Evolutionary conservation across 2,329 filamentous ascomycete species (phyloP).

Genomic region (Achaetomium macrosporum): DNA sequence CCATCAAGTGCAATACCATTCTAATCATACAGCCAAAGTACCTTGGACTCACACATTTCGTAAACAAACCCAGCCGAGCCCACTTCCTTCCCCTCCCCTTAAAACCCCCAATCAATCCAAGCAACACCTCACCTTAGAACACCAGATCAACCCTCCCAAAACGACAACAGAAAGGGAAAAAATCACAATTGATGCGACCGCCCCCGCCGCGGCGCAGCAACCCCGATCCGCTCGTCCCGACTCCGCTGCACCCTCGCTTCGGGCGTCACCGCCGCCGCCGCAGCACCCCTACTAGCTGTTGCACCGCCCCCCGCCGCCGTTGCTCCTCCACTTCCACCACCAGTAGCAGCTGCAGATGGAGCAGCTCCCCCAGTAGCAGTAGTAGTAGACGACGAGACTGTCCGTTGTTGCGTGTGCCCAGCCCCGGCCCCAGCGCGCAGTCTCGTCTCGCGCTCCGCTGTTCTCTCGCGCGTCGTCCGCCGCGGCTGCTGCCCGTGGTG

Average conservation of each 20-base stretch:
- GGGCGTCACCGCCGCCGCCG: conserved; percentile 19
- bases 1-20: no score
- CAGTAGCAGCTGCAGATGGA: background rate
- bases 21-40: no score
- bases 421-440: background rate
- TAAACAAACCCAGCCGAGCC: no score
- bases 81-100: no score
- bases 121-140: no score
- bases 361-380: background rate
- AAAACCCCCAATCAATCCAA: no score
- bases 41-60: no score
- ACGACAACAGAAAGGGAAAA: no score
- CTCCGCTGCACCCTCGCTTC: conserved; percentile 27
- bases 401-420: background rate
- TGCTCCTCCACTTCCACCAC: background rate
- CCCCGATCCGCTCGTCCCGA: conserved; percentile 30
- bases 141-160: no score
- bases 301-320: background rate
- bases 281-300: background rate
- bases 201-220: conserved; percentile 22
- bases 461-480: conserved; percentile 3
- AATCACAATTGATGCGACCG: background rate
- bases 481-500: background rate
- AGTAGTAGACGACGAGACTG: background rate
- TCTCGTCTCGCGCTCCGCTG: conserved; percentile 3